phyloP scores from a whole-genome alignment of 176 grass and related monocot species.

The Thinopyrum elongatum region DNA sequence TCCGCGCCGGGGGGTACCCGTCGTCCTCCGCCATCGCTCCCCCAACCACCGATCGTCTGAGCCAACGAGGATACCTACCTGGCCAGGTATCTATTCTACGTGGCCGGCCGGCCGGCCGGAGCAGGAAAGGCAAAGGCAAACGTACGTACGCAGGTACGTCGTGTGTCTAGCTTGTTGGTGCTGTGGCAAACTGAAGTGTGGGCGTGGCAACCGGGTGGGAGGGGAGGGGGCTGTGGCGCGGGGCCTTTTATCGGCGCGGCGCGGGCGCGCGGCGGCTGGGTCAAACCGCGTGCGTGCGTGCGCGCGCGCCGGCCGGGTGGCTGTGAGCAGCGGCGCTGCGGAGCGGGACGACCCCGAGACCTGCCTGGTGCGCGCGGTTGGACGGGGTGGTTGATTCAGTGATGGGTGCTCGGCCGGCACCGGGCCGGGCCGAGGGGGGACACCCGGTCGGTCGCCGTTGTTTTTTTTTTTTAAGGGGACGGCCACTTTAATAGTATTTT shows the following conservation, averaged over 20 bases:
- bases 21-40: too few relatives aligned
- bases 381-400: neutral
- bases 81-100: neutral
- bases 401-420: neutral
- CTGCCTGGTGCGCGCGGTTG: neutral
- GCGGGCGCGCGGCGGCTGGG: neutral
- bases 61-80: neutral
- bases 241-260: neutral
- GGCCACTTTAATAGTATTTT: too few relatives aligned
- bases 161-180: neutral
- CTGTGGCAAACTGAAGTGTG: too few relatives aligned
- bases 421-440: too few relatives aligned
- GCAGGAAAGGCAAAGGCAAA: neutral
- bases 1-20: neutral
- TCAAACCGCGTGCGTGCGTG: neutral
- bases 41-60: neutral
- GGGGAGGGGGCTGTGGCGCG: neutral
- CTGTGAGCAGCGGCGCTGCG: neutral
- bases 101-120: neutral
- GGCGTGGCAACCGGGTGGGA: neutral
- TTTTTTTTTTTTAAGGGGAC: neutral
- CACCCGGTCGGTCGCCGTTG: too few relatives aligned
- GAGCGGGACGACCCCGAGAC: neutral
- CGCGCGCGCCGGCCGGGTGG: too few relatives aligned
- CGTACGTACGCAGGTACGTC: neutral